Evolutionary conservation across 495 filamentous ascomycete genomes (phyloP), one percentile per base, ranked within the genome.

Genomic region (Penicillium desertorum): DNA sequence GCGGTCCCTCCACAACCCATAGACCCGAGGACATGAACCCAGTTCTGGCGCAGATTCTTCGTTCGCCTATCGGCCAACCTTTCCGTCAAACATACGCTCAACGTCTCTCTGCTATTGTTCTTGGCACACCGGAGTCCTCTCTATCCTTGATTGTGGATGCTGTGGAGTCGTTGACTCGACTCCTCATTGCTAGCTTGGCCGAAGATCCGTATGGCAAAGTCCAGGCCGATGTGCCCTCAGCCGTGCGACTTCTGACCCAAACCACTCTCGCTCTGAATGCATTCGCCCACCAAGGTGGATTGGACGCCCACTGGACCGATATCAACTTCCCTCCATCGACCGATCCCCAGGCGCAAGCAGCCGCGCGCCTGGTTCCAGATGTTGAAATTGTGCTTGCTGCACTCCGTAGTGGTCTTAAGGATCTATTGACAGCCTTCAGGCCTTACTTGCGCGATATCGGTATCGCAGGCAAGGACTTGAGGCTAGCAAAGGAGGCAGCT

Each of bases 191-290:
- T 41, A 90, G 86, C 69, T 73, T 97, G 30, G 74, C 75, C 10
- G 94, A 99, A 72, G 94, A 99, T 69, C 77, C 77, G n/a, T 95
- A 84, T 62, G 94, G 94, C 25, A 87, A 88, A 62, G 94, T 96
- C 41, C 86, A 93, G 50, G 79, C 83, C 32, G 86, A 93, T 63
- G 83, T 97, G 2, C 82, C 89, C 6, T 65, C 68, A 8, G 82
- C 96, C 30, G 82, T 98, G 45, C 79, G 85, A 49, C 83, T 83
- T 3, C 86, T 92, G 62, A 89, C 87, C 1, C 63, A 73, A 4
- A 84, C 88, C 0, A 83, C 88, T 57, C 80, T 76, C 23, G 83
- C 82, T 46, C 68, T 96, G n/a, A 86, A 96, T 59, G 67, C 61
- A 11, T 94, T 96, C 64, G 72, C 82, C 20, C 66, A 75, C 34